Evolutionary conservation across 1,284 basidiomycete species (phyloP).

Genomic region (Cryptococcus sp.): DNA sequence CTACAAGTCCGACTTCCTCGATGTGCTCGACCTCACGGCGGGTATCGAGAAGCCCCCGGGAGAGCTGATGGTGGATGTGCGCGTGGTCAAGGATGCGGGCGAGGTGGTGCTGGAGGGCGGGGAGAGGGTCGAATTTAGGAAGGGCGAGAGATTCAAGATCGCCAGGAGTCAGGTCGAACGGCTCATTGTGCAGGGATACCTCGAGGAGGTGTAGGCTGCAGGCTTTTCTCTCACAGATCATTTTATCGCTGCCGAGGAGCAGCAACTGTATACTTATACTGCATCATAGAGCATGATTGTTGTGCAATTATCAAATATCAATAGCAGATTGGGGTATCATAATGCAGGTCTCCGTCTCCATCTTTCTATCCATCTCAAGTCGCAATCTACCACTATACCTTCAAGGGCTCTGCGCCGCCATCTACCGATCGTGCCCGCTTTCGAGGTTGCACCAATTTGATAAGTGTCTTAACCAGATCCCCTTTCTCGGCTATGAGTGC

Average conservation of each 20-base stretch:
- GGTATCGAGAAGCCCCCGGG: slow-evolving; percentile 67
- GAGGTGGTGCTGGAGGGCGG: slow-evolving; percentile 80
- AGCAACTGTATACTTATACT: too few species aligned
- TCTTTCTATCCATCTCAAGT: too few species aligned
- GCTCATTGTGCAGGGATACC: slow-evolving; percentile 85
- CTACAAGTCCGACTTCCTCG: slow-evolving; percentile 80
- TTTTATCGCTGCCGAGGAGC: not conserved
- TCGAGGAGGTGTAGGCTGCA: slow-evolving; percentile 61
- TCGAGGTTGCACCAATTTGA: slow-evolving; percentile 35
- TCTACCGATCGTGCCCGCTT: slow-evolving; percentile 30
- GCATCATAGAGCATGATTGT: not conserved
- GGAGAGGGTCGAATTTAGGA: slow-evolving; percentile 81
- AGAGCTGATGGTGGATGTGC: slow-evolving; percentile 54
- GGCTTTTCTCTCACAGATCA: not conserved
- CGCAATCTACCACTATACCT: slow-evolving; percentile 1
- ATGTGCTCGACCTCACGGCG: slow-evolving; percentile 81
- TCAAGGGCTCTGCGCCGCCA: slow-evolving; percentile 22
- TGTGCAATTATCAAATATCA: not conserved
- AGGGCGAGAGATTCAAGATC: slow-evolving; percentile 84
- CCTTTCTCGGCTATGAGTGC: slow-evolving; percentile 40
- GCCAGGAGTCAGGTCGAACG: slow-evolving; percentile 84
- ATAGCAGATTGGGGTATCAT: not conserved
- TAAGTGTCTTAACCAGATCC: slow-evolving; percentile 44
- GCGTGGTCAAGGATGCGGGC: slow-evolving; percentile 73
- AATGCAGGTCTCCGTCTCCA: not conserved